phyloP scores from a whole-genome alignment of 345 rosid species.

The Cochlearia excelsa region DNA sequence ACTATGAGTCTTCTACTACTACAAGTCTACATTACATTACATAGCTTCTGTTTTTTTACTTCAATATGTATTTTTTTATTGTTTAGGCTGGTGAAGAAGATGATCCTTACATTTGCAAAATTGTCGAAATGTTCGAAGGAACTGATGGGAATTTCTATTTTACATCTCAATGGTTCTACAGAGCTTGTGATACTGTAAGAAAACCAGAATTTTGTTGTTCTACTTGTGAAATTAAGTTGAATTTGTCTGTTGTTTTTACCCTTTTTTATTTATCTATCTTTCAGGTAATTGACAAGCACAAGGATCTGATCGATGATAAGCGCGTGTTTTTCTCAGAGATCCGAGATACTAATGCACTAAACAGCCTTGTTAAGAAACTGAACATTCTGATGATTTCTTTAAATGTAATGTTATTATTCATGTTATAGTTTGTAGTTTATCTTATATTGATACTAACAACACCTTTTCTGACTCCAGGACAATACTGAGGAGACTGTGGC shows the following conservation, averaged over 20 bases:
- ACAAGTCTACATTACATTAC: too few species aligned
- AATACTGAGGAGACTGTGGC: slow-evolving; percentile 39
- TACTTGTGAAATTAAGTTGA: background rate
- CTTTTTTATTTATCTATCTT: slow-evolving; percentile 11
- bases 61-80: too few species aligned
- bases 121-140: slow-evolving; percentile 63
- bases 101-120: slow-evolving; percentile 47
- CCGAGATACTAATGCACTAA: slow-evolving; percentile 49
- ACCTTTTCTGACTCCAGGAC: slow-evolving; percentile 39
- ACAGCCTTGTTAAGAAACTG: slow-evolving; percentile 48
- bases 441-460: background rate
- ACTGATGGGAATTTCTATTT: slow-evolving; percentile 43
- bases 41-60: background rate
- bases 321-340: slow-evolving; percentile 65
- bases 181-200: slow-evolving; percentile 75
- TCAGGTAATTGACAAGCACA: slow-evolving; percentile 47
- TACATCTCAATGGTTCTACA: slow-evolving; percentile 74
- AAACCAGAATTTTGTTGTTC: background rate
- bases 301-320: slow-evolving; percentile 33
- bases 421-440: background rate
- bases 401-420: slow-evolving; percentile 36
- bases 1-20: too few species aligned
- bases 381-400: slow-evolving; percentile 45
- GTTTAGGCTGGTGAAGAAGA: slow-evolving; percentile 51
- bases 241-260: slow-evolving; percentile 2